Evolutionary conservation across 768 basidiomycete species (phyloP).

Genomic region (Russula sp.): DNA sequence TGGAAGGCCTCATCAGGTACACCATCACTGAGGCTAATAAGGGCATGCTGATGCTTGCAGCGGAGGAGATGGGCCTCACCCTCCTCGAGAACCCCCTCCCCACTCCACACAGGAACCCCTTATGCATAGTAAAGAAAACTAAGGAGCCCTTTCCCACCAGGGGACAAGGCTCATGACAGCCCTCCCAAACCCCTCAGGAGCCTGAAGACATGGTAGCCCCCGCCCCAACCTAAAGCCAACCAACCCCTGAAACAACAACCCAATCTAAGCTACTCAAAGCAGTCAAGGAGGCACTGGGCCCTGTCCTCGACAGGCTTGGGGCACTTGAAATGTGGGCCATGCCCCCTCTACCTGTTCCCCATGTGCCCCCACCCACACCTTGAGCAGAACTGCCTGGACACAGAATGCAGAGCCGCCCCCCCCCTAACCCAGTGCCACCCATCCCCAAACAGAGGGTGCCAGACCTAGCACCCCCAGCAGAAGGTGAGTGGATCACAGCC

Average conservation of each 20-base stretch:
- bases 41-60: neutral
- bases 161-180: neutral
- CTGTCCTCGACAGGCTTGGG: neutral
- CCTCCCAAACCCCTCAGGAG: neutral
- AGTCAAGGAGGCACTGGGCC: neutral
- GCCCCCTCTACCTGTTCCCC: neutral
- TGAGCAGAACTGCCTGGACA: too few relatives aligned
- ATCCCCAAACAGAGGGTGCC: too few relatives aligned
- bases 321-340: neutral
- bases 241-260: too few relatives aligned
- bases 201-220: too few relatives aligned
- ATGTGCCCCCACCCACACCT: too few relatives aligned
- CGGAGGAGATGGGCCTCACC: neutral
- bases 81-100: too few relatives aligned
- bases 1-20: neutral
- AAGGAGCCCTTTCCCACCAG: neutral
- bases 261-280: neutral
- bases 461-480: too few relatives aligned
- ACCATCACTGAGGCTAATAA: neutral
- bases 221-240: neutral
- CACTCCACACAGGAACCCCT: neutral
- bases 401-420: too few relatives aligned
- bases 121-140: neutral
- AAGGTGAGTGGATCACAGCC: too few relatives aligned
- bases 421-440: too few relatives aligned